These are phyloP conservation scores for Talaromyces funiculosus DNA, from an alignment of 2,329 filamentous ascomycete species.

Conservation along the genomic window DNA sequence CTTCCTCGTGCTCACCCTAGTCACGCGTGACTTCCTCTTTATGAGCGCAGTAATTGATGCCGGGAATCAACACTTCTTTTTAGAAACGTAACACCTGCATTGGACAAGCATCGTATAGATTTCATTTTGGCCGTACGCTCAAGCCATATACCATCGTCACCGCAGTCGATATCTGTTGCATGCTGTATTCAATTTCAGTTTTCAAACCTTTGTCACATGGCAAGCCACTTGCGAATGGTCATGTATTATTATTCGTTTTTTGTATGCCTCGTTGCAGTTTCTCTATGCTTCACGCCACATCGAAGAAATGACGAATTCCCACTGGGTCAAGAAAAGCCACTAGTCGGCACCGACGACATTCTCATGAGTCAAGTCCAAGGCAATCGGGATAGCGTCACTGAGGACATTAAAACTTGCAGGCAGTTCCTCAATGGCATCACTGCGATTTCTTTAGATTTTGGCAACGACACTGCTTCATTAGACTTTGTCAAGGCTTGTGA, in stretches of 20 bases:
- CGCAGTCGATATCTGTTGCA: conserved; percentile 1
- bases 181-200: not conserved
- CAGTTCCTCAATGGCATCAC: conserved; percentile 4
- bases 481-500: conserved; percentile 3
- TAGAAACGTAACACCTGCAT: not conserved
- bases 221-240: not conserved
- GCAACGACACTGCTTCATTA: not conserved
- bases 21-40: conserved; percentile 4
- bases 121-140: not conserved
- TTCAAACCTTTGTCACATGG: not conserved
- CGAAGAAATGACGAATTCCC: not conserved
- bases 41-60: too few relatives aligned
- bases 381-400: not conserved
- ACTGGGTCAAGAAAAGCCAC: not conserved
- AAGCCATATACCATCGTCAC: not conserved
- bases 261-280: conserved; percentile 3
- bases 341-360: not conserved
- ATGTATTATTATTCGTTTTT: conserved; percentile 10
- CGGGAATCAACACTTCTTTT: not conserved
- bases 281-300: conserved; percentile 6
- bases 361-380: not conserved
- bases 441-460: not conserved
- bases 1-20: not conserved
- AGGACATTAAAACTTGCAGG: not conserved
- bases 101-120: not conserved